A percentile compares a stretch with the other conserved stretches of the same genome.
Evolutionary conservation across 129 eudicot genomes (phyloP).

Genomic region (Glebionis coronaria): DNA sequence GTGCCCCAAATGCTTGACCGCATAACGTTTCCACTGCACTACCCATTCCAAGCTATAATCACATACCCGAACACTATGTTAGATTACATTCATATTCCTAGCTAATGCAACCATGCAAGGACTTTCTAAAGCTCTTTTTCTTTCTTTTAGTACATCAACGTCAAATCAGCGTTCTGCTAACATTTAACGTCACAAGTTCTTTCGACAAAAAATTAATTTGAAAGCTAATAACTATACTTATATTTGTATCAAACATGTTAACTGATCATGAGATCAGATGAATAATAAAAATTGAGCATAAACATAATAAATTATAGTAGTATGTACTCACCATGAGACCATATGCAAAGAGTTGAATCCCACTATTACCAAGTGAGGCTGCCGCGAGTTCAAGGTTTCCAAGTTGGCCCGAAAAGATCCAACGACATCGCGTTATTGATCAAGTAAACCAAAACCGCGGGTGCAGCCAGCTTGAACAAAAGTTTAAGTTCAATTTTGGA

Average conservation of each 20-base stretch:
- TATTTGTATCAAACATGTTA: too few relatives aligned
- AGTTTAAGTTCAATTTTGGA: slow-evolving; percentile 47
- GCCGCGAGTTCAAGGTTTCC: slow-evolving; percentile 64
- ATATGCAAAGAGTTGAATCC: too few relatives aligned
- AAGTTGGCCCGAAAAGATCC: slow-evolving; percentile 70
- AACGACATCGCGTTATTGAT: too few relatives aligned
- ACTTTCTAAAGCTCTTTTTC: too few relatives aligned
- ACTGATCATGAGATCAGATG: too few relatives aligned
- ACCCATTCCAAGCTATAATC: slow-evolving; percentile 76
- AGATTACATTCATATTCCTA: background rate
- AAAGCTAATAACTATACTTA: too few relatives aligned
- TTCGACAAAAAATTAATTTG: background rate
- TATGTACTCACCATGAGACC: slow-evolving; percentile 41
- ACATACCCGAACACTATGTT: slow-evolving; percentile 4
- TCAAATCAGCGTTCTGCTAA: background rate
- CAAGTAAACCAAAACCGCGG: too few relatives aligned
- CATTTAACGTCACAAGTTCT: background rate
- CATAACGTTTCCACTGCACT: slow-evolving; percentile 84
- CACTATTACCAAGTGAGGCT: slow-evolving; percentile 64
- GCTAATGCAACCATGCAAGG: too few relatives aligned
- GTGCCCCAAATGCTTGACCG: slow-evolving; percentile 84
- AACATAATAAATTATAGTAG: background rate
- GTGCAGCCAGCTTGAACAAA: too few relatives aligned
- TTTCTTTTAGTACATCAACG: too few relatives aligned
- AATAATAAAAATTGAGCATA: background rate